Conservation (phyloP, 306 rosid species). For the Medicago ruthenica region DNA sequence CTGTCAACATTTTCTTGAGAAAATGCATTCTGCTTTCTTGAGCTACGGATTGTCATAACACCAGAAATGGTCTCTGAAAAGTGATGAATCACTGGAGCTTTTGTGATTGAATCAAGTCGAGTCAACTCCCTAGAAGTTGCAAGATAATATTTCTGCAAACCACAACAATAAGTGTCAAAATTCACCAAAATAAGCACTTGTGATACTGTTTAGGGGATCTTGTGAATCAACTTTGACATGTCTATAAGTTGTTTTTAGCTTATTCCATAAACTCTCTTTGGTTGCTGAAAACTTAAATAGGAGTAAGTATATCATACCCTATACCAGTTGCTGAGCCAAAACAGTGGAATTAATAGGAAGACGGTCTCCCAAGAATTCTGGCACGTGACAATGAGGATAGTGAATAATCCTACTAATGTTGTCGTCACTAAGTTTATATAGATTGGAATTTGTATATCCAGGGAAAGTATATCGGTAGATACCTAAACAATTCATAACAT, state of each 20-base stretch:
- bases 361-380: constrained; percentile 82
- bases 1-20: constrained; percentile 62
- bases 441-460: constrained; percentile 74
- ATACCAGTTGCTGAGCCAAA: constrained; percentile 78
- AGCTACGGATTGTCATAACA: constrained; percentile 83
- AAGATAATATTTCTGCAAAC: constrained; percentile 69
- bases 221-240: no score
- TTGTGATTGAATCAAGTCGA: constrained; percentile 85
- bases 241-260: no score
- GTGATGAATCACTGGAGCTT: constrained; percentile 90
- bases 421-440: constrained; percentile 45
- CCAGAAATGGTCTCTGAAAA: constrained; percentile 89
- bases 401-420: constrained; percentile 56
- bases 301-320: constrained; percentile 63
- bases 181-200: no score
- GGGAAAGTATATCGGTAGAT: constrained; percentile 76
- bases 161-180: constrained; percentile 31
- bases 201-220: no score
- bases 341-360: constrained; percentile 76
- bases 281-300: neutral
- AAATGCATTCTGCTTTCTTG: constrained; percentile 62
- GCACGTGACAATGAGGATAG: constrained; percentile 65
- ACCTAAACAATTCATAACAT: constrained; percentile 56
- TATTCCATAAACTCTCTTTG: no score
- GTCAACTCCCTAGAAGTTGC: constrained; percentile 85